A percentile compares a stretch with the other conserved stretches of the same genome.
Evolutionary conservation across 2,329 filamentous ascomycete genomes (phyloP).

Genomic region (Microascus cirrosus): DNA sequence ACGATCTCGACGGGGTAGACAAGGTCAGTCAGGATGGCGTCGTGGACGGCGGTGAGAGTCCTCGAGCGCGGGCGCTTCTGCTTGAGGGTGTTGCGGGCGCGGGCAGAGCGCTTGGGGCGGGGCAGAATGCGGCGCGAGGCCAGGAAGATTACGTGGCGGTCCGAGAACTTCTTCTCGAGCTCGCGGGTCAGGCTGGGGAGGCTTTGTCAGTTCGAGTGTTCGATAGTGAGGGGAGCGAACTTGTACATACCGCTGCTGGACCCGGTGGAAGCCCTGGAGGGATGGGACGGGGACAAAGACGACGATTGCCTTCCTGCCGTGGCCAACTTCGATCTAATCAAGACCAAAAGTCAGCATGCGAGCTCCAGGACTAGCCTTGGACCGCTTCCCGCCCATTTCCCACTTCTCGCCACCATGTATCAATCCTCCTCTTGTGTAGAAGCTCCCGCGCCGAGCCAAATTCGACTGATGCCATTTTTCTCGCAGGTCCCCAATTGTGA

Average conservation of each 20-base stretch:
- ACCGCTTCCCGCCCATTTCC: slow-evolving; percentile 69
- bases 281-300: slow-evolving; percentile 99
- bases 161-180: slow-evolving; percentile 99
- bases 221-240: neutral
- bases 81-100: slow-evolving; percentile 89
- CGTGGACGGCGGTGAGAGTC: slow-evolving; percentile 97
- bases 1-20: slow-evolving; percentile 99
- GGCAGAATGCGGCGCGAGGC: slow-evolving; percentile 97
- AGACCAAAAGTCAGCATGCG: slow-evolving; percentile 64
- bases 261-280: slow-evolving; percentile 96
- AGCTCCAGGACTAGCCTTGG: slow-evolving; percentile 63
- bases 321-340: slow-evolving; percentile 94
- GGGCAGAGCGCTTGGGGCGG: slow-evolving; percentile 95
- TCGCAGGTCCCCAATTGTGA: neutral
- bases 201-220: slow-evolving; percentile 11
- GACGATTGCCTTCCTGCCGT: slow-evolving; percentile 99
- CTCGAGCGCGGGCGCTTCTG: slow-evolving; percentile 98
- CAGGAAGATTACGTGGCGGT: slow-evolving; percentile 98
- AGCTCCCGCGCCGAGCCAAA: slow-evolving; percentile 2
- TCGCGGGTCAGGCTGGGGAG: slow-evolving; percentile 88
- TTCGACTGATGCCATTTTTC: neutral
- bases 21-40: slow-evolving; percentile 93
- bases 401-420: slow-evolving; percentile 13
- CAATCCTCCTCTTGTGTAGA: neutral
- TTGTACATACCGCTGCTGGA: slow-evolving; percentile 89